Percentiles rank a stretch among this genome's conserved stretches.
Evolutionary conservation across 176 grass and related monocot species (phyloP).

Genomic region (Cenchrus fungigraminus): DNA sequence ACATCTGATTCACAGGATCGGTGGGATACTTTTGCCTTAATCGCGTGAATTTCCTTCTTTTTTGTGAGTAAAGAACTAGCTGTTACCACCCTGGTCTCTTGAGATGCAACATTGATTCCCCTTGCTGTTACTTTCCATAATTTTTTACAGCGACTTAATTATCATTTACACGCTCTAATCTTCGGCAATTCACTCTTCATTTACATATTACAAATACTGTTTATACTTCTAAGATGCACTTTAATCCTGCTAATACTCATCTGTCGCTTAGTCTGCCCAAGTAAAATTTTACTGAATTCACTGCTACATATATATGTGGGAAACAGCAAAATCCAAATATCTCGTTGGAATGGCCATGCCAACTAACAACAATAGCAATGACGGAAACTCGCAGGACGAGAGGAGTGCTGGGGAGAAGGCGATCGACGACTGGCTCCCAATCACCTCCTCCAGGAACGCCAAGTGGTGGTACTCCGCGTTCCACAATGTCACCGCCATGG

Average conservation of each 20-base stretch:
- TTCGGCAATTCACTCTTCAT: neutral
- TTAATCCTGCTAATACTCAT: neutral
- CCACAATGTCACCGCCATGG: slow-evolving; percentile 99
- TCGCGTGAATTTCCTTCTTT: neutral
- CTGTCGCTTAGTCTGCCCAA: neutral
- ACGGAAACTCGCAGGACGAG: neutral
- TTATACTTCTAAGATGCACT: neutral
- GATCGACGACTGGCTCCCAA: slow-evolving; percentile 76
- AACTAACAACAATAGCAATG: slow-evolving; percentile 3
- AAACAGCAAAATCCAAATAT: neutral
- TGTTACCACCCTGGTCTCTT: slow-evolving; percentile 7
- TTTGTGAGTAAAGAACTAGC: neutral
- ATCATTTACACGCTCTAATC: neutral
- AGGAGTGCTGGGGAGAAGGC: slow-evolving; percentile 39
- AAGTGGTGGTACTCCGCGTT: slow-evolving; percentile 97
- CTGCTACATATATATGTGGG: too few species aligned
- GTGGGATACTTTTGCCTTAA: neutral
- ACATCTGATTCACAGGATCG: neutral
- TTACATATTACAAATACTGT: neutral
- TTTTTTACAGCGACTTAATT: neutral
- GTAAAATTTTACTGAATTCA: neutral
- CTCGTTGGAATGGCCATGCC: neutral
- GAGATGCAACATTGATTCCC: neutral
- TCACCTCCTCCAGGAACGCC: slow-evolving; percentile 78
- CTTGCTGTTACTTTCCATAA: neutral